Evolutionary conservation across 257 asterid species (phyloP).

Genomic region (Cynanchum wilfordii): DNA sequence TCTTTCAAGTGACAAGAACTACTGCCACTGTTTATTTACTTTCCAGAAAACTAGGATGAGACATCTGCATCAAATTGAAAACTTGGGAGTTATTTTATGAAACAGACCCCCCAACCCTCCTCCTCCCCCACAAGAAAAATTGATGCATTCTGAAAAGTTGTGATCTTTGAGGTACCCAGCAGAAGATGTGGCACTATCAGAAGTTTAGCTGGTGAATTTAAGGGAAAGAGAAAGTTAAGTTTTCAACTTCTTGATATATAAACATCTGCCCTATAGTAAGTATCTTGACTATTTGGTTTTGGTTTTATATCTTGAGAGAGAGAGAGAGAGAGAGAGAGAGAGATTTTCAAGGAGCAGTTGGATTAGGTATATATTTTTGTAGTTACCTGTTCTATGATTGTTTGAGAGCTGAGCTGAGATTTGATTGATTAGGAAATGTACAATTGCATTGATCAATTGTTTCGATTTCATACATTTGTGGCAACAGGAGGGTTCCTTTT

Average conservation of each 20-base stretch:
- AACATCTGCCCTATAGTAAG: neutral
- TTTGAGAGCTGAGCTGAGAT: neutral
- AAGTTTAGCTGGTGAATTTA: neutral
- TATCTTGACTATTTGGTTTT: slow-evolving; percentile 1
- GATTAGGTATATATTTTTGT: neutral
- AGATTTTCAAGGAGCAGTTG: neutral
- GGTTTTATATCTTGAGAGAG: neutral
- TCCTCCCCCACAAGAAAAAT: too few relatives aligned
- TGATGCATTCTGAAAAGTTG: neutral
- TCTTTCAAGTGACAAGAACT: neutral
- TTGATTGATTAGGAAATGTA: neutral
- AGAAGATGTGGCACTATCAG: neutral
- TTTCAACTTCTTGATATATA: neutral
- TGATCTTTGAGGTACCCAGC: neutral
- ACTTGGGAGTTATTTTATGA: neutral
- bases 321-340: neutral
- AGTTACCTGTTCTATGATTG: neutral
- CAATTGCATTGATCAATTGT: slow-evolving; percentile 26
- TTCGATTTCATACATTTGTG: slow-evolving; percentile 22
- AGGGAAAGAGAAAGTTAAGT: neutral
- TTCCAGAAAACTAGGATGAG: neutral
- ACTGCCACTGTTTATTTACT: neutral
- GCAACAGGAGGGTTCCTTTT: slow-evolving; percentile 17
- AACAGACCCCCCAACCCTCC: neutral
- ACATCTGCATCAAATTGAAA: neutral